Base-by-base conservation (phyloP, 805 yeast genomes). In the Saccharomycopsis olivae region DNA sequence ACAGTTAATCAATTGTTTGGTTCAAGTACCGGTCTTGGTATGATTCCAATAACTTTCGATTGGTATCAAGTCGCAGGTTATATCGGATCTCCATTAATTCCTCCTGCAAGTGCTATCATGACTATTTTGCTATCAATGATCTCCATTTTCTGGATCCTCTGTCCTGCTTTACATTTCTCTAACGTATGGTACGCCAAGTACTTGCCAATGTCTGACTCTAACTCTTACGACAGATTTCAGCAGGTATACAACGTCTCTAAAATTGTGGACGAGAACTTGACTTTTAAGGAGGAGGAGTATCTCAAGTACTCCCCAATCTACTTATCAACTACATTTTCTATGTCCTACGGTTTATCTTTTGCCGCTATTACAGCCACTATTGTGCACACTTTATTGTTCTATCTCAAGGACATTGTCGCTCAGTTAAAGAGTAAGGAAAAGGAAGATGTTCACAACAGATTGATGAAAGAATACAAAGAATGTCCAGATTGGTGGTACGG, bases 321-420 rank as follows among this genome's bases (percentile, higher is more conserved):
- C 54, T 66, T 74, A 29, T 67, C 78, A n/a, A 69, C 75, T 35
- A 70, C 78, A 2, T 74, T 70, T 49, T 64, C 75, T 29, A 53
- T 75, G 33, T 60, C 69, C 5, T 75, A 75, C 52, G 79, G 78
- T 49, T 64, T 61, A 56, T 67, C 64, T 37, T 72, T 77, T 60
- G 87, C 84, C 1, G 69, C 84, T 4, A 70, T 78, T 38, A 62
- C 73, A 20, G 73, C 82, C 3, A 69, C 77, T 4, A 60, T 80
- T 40, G 63, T 68, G 11, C 81, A 79, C 53, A 68, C 77, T 15
- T 58, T 56, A 11, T 59, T 77, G 19, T 77, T 71, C 59, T 79
- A 75, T 51, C 73, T 80, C 40, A 59, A 55, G 31, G 75, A 75
- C 43, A 67, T 79, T 50, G 56, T 65, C 58, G 56, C 53, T 16